Evolutionary conservation across 345 rosid species (phyloP).

Genomic region (Eucalyptus erythrocorys): DNA sequence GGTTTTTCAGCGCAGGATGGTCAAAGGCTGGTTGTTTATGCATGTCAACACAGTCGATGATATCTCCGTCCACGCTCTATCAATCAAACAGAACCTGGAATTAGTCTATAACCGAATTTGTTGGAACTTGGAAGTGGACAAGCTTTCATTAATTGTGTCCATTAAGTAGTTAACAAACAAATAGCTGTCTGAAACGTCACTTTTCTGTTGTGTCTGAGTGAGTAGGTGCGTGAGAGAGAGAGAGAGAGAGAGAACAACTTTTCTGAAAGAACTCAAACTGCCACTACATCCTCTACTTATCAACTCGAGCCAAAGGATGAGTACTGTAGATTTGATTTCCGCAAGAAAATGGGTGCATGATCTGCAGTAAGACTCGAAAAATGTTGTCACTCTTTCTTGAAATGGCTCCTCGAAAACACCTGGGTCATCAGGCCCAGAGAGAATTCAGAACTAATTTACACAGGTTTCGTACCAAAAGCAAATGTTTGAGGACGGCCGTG

Average conservation of each 20-base stretch:
- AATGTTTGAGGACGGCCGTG: not conserved
- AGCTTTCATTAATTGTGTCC: not conserved
- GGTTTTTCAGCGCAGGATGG: conserved; percentile 27
- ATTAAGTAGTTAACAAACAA: not conserved
- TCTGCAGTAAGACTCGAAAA: not conserved
- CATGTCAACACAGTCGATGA: conserved; percentile 36
- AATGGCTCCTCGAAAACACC: not conserved
- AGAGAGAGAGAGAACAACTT: not conserved
- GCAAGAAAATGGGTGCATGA: not conserved
- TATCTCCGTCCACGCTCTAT: conserved; percentile 40
- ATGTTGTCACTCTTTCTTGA: not conserved
- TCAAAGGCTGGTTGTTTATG: conserved; percentile 45
- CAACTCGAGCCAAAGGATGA: not conserved
- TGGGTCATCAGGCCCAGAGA: not conserved
- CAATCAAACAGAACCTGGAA: not conserved
- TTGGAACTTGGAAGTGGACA: not conserved
- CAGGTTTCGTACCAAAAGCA: not conserved
- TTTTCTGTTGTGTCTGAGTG: not conserved
- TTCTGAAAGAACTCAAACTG: not conserved
- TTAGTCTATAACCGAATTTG: not conserved
- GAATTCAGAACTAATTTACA: not conserved
- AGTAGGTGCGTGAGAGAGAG: not conserved
- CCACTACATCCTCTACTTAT: not conserved
- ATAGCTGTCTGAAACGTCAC: not conserved
- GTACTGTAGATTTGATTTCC: not conserved